A percentile compares a stretch with the other conserved stretches of the same genome.
Evolutionary conservation across 805 yeast genomes (phyloP).

Genomic region (Brettanomyces naardenensis): DNA sequence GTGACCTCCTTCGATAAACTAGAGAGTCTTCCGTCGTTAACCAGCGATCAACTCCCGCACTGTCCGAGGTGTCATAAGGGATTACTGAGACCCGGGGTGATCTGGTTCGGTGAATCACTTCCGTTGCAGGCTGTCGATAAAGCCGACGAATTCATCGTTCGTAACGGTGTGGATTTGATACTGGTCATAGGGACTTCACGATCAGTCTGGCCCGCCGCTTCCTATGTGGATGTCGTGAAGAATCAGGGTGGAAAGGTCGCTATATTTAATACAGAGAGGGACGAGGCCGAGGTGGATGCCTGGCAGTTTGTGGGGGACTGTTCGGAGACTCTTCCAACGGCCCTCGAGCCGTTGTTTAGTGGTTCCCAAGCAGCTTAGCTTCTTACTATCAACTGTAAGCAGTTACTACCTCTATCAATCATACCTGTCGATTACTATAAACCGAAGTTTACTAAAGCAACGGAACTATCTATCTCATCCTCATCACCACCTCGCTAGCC

Average conservation of each 20-base stretch:
- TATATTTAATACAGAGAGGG: conserved; percentile 67
- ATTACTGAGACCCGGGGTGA: conserved; percentile 78
- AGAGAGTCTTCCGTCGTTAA: conserved; percentile 29
- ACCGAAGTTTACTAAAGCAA: no score
- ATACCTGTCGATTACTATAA: no score
- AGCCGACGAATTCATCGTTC: conserved; percentile 64
- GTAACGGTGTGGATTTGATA: conserved; percentile 55
- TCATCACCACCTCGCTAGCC: no score
- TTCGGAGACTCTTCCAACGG: conserved; percentile 57
- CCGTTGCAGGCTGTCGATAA: conserved; percentile 54
- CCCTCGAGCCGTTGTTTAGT: conserved; percentile 46
- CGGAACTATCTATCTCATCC: no score
- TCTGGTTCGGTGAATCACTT: conserved; percentile 91
- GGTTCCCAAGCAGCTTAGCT: no score
- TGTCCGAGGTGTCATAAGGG: conserved; percentile 72
- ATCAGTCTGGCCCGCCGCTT: conserved; percentile 86
- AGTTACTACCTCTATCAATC: no score
- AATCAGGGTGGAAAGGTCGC: conserved; percentile 77
- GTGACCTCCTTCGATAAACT: conserved; percentile 7
- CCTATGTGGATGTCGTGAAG: conserved; percentile 73
- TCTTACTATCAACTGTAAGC: no score
- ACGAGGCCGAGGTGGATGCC: conserved; percentile 31
- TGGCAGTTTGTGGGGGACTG: conserved; percentile 85
- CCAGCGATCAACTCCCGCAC: conserved; percentile 49
- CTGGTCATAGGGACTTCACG: conserved; percentile 84